These are phyloP conservation scores for Pseudocercospora ulei DNA, from an alignment of 2,329 filamentous ascomycete species.

Conservation along the genomic window DNA sequence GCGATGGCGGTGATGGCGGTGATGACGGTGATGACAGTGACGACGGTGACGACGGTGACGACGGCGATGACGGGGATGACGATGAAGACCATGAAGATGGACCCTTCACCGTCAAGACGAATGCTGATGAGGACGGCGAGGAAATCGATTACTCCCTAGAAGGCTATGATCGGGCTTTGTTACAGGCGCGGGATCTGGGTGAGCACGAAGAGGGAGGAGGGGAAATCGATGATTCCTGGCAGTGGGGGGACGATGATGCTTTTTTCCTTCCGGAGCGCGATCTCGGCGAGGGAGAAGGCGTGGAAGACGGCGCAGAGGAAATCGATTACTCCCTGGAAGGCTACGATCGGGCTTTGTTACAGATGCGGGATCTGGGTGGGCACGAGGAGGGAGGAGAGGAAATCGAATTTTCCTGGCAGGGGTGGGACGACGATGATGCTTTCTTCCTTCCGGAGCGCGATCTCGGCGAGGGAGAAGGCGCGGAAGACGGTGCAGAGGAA, in stretches of 20 bases:
- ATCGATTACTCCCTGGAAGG: background rate
- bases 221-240: background rate
- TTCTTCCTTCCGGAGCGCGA: background rate
- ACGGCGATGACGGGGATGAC: background rate
- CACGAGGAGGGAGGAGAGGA: too few species aligned
- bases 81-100: background rate
- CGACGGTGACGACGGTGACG: background rate
- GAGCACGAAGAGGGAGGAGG: background rate
- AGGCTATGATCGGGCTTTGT: background rate
- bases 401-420: background rate
- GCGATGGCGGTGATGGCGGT: too few species aligned
- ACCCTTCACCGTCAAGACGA: background rate
- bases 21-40: constrained; percentile 1
- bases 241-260: background rate
- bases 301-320: background rate
- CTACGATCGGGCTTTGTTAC: background rate
- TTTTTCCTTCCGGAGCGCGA: background rate
- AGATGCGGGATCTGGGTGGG: background rate
- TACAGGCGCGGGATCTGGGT: background rate
- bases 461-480: background rate
- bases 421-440: background rate
- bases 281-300: too few species aligned
- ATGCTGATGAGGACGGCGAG: background rate
- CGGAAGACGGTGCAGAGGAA: too few species aligned
- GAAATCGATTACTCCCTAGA: constrained; percentile 1